These are phyloP conservation scores for Galium porrigens DNA, from an alignment of 305 asterid genomes.

Conservation along the genomic window DNA sequence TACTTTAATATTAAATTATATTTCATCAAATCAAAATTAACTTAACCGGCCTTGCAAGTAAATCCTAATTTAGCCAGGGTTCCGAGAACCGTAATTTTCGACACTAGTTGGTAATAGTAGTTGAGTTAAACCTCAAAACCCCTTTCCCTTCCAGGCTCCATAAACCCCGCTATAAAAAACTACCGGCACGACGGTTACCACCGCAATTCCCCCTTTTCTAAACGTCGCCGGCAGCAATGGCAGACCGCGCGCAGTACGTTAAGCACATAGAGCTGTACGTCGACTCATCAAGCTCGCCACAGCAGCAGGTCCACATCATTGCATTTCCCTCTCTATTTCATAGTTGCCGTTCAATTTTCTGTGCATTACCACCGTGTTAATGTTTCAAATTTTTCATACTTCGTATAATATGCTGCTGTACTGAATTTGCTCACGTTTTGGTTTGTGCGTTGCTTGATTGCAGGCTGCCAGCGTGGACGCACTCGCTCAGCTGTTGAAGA, in stretches of 20 bases:
- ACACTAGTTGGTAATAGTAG: background rate
- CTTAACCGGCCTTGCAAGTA: no score
- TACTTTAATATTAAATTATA: no score
- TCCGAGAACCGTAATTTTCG: no score
- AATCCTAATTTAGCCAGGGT: no score
- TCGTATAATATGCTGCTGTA: background rate
- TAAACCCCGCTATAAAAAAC: background rate
- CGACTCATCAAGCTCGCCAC: constrained; percentile 43
- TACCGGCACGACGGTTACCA: background rate
- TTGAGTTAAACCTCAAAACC: background rate
- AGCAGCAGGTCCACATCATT: constrained; percentile 46
- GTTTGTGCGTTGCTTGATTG: constrained; percentile 19
- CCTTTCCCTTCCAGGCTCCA: background rate
- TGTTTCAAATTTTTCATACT: background rate
- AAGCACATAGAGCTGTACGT: constrained; percentile 66
- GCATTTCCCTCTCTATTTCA: background rate
- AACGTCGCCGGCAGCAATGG: constrained; percentile 3
- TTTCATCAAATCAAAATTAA: no score
- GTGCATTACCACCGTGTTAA: background rate
- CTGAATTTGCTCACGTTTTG: background rate
- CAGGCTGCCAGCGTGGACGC: constrained; percentile 57
- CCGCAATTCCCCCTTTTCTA: background rate
- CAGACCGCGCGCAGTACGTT: constrained; percentile 23
- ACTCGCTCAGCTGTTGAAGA: constrained; percentile 44
- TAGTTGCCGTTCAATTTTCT: background rate